Conservation (phyloP, 805 yeast genomes). For the Candida lessepsii region DNA sequence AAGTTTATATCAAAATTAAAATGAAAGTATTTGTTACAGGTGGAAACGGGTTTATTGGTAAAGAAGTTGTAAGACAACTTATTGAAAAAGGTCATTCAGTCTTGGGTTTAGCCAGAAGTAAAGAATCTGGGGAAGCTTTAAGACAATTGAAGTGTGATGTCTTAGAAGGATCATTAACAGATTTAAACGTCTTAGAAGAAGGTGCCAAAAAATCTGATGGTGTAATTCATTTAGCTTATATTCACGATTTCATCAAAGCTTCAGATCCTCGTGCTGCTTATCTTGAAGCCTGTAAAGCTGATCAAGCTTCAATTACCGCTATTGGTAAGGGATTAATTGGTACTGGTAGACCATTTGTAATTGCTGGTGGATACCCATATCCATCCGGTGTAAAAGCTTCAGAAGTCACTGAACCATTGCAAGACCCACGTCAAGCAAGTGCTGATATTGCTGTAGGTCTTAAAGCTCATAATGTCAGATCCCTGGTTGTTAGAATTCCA, state of each 20-base stretch:
- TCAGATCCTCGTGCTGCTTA: constrained; percentile 20
- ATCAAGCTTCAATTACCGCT: constrained; percentile 23
- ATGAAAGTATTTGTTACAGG: constrained; percentile 37
- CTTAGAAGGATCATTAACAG: constrained; percentile 26
- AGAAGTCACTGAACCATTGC: not conserved
- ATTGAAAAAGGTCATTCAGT: constrained; percentile 24
- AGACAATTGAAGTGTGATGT: too few species aligned
- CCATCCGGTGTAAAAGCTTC: not conserved
- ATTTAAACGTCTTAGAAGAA: constrained; percentile 24
- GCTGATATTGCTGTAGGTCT: too few species aligned
- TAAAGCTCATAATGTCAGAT: too few species aligned
- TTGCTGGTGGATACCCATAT: constrained; percentile 3
- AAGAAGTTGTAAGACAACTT: constrained; percentile 19
- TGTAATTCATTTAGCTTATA: constrained; percentile 35
- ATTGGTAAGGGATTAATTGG: constrained; percentile 27
- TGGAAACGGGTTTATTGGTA: constrained; percentile 34
- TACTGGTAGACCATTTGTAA: constrained; percentile 25
- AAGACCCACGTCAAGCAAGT: constrained; percentile 4
- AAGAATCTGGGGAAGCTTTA: constrained; percentile 15
- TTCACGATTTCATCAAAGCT: constrained; percentile 25
- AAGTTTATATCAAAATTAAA: too few species aligned
- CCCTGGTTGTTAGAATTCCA: constrained; percentile 24
- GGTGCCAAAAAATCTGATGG: constrained; percentile 32
- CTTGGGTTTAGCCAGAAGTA: constrained; percentile 32
- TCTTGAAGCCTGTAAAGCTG: constrained; percentile 13